phyloP scores from a whole-genome alignment of 2,329 filamentous ascomycete species.

The Xylariaceae sp. region DNA sequence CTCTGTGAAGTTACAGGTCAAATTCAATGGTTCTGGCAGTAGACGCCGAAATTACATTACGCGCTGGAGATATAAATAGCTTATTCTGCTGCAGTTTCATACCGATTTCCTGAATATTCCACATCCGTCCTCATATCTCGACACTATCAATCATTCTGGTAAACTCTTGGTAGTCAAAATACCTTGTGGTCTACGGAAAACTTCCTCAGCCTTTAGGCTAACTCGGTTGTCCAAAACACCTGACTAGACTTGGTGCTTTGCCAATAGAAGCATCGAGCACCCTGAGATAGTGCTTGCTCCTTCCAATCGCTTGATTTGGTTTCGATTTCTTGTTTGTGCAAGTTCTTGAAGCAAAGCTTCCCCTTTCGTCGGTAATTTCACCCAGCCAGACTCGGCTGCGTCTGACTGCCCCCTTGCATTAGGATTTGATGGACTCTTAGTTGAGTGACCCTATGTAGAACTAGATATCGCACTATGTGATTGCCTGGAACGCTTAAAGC shows the following conservation, averaged over 20 bases:
- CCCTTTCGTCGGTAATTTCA: slow-evolving; percentile 1
- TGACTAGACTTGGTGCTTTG: slow-evolving; percentile 6
- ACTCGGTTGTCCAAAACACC: slow-evolving; percentile 3
- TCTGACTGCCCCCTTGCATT: not conserved
- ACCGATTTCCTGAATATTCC: not conserved
- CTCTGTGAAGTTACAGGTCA: too few relatives aligned
- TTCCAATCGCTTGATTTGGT: slow-evolving; percentile 2
- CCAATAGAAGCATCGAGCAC: slow-evolving; percentile 7
- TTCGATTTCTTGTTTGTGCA: slow-evolving; percentile 3
- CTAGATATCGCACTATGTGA: slow-evolving; percentile 9
- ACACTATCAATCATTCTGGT: not conserved
- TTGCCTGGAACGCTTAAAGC: not conserved
- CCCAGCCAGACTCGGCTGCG: not conserved
- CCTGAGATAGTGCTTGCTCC: not conserved
- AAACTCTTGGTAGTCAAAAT: too few relatives aligned
- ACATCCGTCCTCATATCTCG: too few relatives aligned
- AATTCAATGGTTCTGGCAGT: too few relatives aligned
- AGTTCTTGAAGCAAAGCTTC: slow-evolving; percentile 5
- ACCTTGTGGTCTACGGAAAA: too few relatives aligned
- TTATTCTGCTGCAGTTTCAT: not conserved
- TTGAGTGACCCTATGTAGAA: slow-evolving; percentile 19
- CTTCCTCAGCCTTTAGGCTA: slow-evolving; percentile 5
- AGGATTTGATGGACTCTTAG: slow-evolving; percentile 10
- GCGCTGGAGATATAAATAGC: too few relatives aligned
- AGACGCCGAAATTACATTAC: too few relatives aligned